Evolutionary conservation across 2,329 filamentous ascomycete genomes (phyloP).

Genomic region (Fusarium sp.): DNA sequence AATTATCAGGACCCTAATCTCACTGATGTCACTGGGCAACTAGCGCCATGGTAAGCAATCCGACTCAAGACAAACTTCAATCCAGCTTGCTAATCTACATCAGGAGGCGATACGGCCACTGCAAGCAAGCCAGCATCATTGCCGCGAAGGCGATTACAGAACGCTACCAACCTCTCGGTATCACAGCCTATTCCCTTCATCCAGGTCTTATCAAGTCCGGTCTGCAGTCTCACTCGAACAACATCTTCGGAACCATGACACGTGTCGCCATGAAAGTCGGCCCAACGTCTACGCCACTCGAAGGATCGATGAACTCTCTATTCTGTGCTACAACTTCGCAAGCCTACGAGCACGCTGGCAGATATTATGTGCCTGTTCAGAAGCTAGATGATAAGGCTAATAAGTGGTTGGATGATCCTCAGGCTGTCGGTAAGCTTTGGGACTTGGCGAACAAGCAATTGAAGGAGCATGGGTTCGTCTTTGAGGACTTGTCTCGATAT

Average conservation of each 20-base stretch:
- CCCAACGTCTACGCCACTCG: slow-evolving; percentile 21
- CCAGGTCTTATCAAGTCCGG: slow-evolving; percentile 37
- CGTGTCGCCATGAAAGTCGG: slow-evolving; percentile 28
- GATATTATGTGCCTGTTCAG: slow-evolving; percentile 32
- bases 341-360: slow-evolving; percentile 12
- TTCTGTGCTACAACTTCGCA: slow-evolving; percentile 34
- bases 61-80: accelerated
- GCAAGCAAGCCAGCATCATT: slow-evolving; percentile 37
- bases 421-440: slow-evolving; percentile 25
- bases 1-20: slow-evolving; percentile 40
- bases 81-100: background rate
- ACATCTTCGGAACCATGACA: slow-evolving; percentile 23
- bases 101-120: slow-evolving; percentile 37
- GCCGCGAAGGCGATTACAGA: slow-evolving; percentile 33
- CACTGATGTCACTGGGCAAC: slow-evolving; percentile 17
- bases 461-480: slow-evolving; percentile 7
- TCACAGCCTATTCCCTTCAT: slow-evolving; percentile 42
- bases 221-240: slow-evolving; percentile 30
- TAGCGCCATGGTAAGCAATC: slow-evolving; percentile 23
- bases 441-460: slow-evolving; percentile 10
- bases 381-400: slow-evolving; percentile 29
- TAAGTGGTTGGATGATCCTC: slow-evolving; percentile 34
- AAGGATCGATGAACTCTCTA: slow-evolving; percentile 37
- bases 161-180: slow-evolving; percentile 25
- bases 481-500: slow-evolving; percentile 4